phyloP scores from a whole-genome alignment of 139 green algal species.

The Chlorella sorokiniana region DNA sequence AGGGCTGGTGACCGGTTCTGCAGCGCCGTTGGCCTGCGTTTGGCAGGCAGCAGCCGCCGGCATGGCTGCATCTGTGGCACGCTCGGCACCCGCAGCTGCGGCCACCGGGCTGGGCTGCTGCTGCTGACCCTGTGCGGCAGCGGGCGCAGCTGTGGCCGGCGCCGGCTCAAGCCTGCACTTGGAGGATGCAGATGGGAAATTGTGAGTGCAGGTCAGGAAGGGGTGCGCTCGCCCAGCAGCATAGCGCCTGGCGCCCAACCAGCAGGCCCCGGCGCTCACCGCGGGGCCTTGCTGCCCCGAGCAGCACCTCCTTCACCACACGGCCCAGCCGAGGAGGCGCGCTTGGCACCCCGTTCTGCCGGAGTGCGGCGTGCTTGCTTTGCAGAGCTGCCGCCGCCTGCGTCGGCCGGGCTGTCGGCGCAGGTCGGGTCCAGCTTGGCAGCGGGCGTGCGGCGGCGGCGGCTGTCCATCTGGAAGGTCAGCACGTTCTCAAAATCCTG shows the following conservation, averaged over 20 bases:
- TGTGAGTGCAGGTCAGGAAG: background rate
- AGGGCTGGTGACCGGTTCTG: background rate
- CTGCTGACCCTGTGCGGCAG: background rate
- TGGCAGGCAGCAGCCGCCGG: background rate
- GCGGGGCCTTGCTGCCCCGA: slow-evolving; percentile 3
- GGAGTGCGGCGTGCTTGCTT: background rate
- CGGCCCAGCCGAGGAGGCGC: background rate
- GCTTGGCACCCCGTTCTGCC: slow-evolving; percentile 13
- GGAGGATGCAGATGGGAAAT: too few species aligned
- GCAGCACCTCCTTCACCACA: background rate
- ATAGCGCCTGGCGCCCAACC: background rate
- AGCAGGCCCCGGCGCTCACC: background rate
- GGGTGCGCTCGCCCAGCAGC: background rate
- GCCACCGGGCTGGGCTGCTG: background rate
- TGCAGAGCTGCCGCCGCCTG: background rate
- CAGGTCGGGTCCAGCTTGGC: background rate
- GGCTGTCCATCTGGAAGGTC: slow-evolving; percentile 22
- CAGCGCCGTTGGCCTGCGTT: background rate
- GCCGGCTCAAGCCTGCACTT: too few species aligned
- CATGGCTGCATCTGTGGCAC: background rate
- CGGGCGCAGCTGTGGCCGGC: background rate
- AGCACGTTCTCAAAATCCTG: slow-evolving; percentile 55
- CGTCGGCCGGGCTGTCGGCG: background rate
- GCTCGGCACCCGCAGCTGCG: background rate
- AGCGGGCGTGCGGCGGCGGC: slow-evolving; percentile 8